Base-by-base conservation (phyloP, 2,329 filamentous ascomycete species). In the Plectosphaerella plurivora region DNA sequence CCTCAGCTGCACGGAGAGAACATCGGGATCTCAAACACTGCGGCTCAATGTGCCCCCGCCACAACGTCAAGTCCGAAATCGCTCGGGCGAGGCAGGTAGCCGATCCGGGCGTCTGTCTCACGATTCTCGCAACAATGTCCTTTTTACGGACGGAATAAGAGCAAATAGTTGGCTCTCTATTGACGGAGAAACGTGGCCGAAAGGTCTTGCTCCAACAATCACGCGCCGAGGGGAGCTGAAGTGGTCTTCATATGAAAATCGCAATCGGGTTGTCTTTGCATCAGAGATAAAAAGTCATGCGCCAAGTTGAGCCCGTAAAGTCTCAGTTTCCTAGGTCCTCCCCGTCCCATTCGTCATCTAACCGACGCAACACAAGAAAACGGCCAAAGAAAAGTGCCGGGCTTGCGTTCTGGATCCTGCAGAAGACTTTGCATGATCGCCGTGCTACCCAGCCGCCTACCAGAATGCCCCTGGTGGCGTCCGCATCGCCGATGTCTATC, bases 141-240 rank as follows among this genome's bases (percentile, higher is more conserved):
- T 28, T 25, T 8, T 39, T 41, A 14, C 15, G 6, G 15, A n/a
- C 20, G 14, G 16, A 8, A 15, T 9, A 15, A 47, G 22, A 54
- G 46, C 35, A 51, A 57, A 58, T 58, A 57, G 51, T 55, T 20
- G 42, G 24, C 16, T 22, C 16, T 20, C 33, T 58, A 58, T 58
- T 51, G 56, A 50, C 18, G 9, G 25, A 37, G 51, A 55, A 55
- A 58, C 56, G 56, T 57, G 56, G 56, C 53, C 46, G 47, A 51
- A 51, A 52, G 47, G 50, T 47, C 28, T 33, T 12, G 8, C 28
- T 9, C 7, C 8, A 12, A 10, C 28, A 33, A 33, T 33, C 28
- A 33, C 28, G 11, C 11, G 22, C 22, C 22, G 22, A 22, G 8
- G 25, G 28, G 11, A 33, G 28, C 28, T 33, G 28, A 33, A 33